phyloP scores from a whole-genome alignment of 345 rosid genomes.

The Brassica rapa region DNA sequence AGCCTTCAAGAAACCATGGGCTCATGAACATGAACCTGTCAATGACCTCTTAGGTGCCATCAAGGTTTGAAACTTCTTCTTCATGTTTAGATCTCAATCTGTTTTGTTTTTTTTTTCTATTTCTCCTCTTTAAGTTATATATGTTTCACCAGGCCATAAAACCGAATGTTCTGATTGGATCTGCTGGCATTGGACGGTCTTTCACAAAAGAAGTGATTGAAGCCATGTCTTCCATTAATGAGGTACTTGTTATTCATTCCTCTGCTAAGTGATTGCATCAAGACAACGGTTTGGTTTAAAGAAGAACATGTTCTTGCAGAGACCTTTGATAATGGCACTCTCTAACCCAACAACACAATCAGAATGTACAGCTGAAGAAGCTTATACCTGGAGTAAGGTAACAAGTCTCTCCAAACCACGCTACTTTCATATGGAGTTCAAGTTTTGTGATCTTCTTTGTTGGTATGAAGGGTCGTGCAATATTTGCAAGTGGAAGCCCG shows the following conservation, averaged over 20 bases:
- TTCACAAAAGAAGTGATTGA: constrained; percentile 91
- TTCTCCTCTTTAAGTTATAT: neutral
- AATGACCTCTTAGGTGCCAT: constrained; percentile 70
- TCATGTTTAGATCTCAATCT: no score
- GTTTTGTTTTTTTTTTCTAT: no score
- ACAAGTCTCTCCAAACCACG: constrained; percentile 4
- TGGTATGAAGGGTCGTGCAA: constrained; percentile 77
- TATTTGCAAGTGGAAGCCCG: constrained; percentile 97
- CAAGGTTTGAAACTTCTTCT: constrained; percentile 52
- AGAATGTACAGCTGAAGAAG: constrained; percentile 97
- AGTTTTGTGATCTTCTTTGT: constrained; percentile 6
- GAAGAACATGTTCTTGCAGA: constrained; percentile 47
- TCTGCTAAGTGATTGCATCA: neutral
- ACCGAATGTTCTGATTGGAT: constrained; percentile 84
- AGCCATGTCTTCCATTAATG: constrained; percentile 77
- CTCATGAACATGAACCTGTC: constrained; percentile 87
- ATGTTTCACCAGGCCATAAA: constrained; percentile 61
- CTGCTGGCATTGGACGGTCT: constrained; percentile 84
- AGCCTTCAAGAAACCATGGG: constrained; percentile 96
- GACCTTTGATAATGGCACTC: constrained; percentile 92
- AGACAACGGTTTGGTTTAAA: neutral
- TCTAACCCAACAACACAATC: constrained; percentile 98
- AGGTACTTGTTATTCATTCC: constrained; percentile 45
- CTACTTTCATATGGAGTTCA: neutral
- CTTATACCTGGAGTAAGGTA: constrained; percentile 90